Base-by-base conservation (phyloP, 1,284 basidiomycete genomes). In the Cutaneotrichosporon sp. region DNA sequence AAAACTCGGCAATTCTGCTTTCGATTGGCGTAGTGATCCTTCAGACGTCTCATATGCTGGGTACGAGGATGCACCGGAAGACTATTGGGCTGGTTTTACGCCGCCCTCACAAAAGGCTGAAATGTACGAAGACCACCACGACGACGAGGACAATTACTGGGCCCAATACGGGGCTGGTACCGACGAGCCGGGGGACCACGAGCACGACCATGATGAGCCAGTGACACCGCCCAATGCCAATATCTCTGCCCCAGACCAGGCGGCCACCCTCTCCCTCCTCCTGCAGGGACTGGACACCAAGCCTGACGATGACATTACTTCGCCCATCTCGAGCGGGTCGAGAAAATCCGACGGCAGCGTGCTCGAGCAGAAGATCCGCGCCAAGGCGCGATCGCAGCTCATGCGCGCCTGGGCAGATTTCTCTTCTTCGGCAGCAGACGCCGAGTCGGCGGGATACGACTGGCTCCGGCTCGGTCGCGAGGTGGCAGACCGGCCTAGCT, bases 61-160 rank as follows among this genome's bases (percentile, higher is more conserved):
- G 34, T 59, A 58, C 40, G 61, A 58, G 21, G 21, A 57, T 0
- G 61, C 65, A 7, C 65, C 67, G 7, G 68, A 69, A 4, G 72
- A 70, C 50, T 76, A 76, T 65, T 76, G 75, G 75, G 68, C 69
- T 0, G 72, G 66, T 0, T 74, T 71, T 55, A 68, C 67, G 30
- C 67, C 66, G 11, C 64, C 69, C 4, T 26, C n/a, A 16, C 55
- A 55, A 7, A 36, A 52, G 32, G 61, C 49, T 50, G 36, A 65
- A 31, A 58, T 61, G 6, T 36, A 36, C 34, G 11, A 36, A 2
- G 34, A 36, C 26, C 52, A 56, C 5, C 64, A 69, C 32, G 64
- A 68, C 21, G 61, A 57, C 51, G 76, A 76, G 65, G 72, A 72
- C 56, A 72, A 69, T 22, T 78, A 78, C 65, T 78, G 76, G 76